Evolutionary conservation across 2,329 filamentous ascomycete genomes (phyloP).

Genomic region (Colletotrichum sp.): DNA sequence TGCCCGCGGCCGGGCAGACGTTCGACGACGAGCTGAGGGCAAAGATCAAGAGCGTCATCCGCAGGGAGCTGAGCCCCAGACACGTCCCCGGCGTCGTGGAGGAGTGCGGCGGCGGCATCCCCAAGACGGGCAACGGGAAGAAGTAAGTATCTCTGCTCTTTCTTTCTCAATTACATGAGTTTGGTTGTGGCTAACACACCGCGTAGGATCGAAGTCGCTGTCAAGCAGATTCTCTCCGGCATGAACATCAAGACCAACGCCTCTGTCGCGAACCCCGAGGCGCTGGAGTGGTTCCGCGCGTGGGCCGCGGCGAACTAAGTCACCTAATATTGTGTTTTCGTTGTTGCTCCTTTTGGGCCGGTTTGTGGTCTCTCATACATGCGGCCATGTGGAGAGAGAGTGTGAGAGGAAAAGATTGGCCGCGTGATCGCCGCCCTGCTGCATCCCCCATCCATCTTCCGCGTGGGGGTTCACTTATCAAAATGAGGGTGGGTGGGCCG

Average conservation of each 20-base stretch:
- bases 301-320: constrained; percentile 69
- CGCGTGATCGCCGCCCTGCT: not conserved
- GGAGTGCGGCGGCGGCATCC: constrained; percentile 80
- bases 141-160: constrained; percentile 64
- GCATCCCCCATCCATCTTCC: not conserved
- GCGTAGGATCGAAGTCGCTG: constrained; percentile 83
- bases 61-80: constrained; percentile 80
- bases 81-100: constrained; percentile 89
- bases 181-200: not conserved
- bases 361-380: not conserved
- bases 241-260: constrained; percentile 87
- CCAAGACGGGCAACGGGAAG: constrained; percentile 93
- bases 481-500: not conserved
- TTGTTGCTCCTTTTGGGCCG: not conserved
- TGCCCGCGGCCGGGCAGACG: constrained; percentile 65
- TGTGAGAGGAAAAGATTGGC: no score
- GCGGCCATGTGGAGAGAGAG: not conserved
- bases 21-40: constrained; percentile 67
- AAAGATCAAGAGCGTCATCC: constrained; percentile 71
- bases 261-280: constrained; percentile 90
- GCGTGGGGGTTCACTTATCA: not conserved
- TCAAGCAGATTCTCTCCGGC: constrained; percentile 94
- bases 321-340: not conserved
- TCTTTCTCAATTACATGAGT: not conserved
- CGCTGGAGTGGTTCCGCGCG: constrained; percentile 83